Base-by-base conservation (phyloP, 768 basidiomycete species). In the Tricholoma furcatifolium region DNA sequence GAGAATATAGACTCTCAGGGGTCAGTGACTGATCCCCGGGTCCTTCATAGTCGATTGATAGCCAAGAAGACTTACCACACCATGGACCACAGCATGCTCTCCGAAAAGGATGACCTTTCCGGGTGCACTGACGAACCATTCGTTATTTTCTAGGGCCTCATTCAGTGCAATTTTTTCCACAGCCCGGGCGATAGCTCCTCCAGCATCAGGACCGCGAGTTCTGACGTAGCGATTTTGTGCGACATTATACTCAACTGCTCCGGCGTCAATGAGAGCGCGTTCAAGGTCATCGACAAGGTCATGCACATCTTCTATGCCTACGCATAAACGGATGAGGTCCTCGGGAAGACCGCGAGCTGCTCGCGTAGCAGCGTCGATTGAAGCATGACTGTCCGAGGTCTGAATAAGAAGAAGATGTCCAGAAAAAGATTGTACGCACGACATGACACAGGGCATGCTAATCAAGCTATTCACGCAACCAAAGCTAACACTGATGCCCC, bases 381-480 rank as follows among this genome's bases (percentile, higher is more conserved):
- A 98, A 20, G 97, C 94, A 68, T 99, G 97, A 15, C 96, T 96
- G 59, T 12, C 50, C 49, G 44, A 44, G 41, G 47, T 53, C 17
- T 47, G 12, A 54, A 62, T 24, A 45, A 52, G 46, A 50, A 58
- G 40, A 48, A 56, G 46, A 32, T 14, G 38, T 54, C 31, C 31
- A 47, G 23, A 18, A 40, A 24, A 53, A 47, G 49, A 61, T 21
- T 55, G 50, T 48, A 89, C 95, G 74, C 70, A 98, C 96, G 94
- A 97, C 97, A 99, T 98, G 62, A 93, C 85, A 68, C 97, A 98
- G 34, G 97, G 97, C 96, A 99, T 98, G 58, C 91, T 93, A 72
- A 98, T 98, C 68, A 99, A 68, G 64, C 91, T 93, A 74, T 99
- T 99, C 55, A 99, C 95, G 60, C 91, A 94, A 30, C 97, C 97